Percentiles rank a stretch among this genome's conserved stretches.
phyloP scores from a whole-genome alignment of 164 flowering plant genomes.

The Pachysandra terminalis region DNA sequence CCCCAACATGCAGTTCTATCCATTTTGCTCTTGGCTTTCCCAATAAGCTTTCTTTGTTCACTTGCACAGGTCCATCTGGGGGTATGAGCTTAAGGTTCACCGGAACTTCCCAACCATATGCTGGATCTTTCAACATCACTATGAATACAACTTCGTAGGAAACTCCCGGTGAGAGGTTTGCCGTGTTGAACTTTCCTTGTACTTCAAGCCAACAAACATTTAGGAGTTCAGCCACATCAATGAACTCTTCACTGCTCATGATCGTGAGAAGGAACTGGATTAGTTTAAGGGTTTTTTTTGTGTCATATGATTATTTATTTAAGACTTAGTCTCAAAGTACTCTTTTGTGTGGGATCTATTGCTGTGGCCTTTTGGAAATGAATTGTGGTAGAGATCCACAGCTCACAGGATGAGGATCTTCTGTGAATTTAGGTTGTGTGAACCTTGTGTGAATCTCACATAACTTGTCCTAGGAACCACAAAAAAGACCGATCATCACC shows the following conservation, averaged over 20 bases:
- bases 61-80: slow-evolving; percentile 44
- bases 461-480: no score
- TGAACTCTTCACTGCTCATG: slow-evolving; percentile 28
- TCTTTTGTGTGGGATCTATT: no score
- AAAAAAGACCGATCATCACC: no score
- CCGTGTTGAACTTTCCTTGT: slow-evolving; percentile 41
- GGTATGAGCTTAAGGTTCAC: slow-evolving; percentile 47
- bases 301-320: no score
- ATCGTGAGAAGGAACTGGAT: no score
- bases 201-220: slow-evolving; percentile 86
- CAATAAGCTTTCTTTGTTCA: slow-evolving; percentile 29
- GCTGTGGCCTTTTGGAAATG: no score
- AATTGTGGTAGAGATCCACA: no score
- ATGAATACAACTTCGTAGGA: slow-evolving; percentile 45
- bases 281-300: no score
- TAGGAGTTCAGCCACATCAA: slow-evolving; percentile 51
- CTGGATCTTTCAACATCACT: slow-evolving; percentile 49
- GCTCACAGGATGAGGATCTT: no score
- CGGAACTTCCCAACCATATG: slow-evolving; percentile 68
- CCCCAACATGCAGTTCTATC: slow-evolving; percentile 50
- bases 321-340: no score
- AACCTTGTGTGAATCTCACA: no score
- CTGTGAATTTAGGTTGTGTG: no score
- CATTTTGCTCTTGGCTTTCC: slow-evolving; percentile 37
- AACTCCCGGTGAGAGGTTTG: slow-evolving; percentile 44